A percentile compares a stretch with the other conserved stretches of the same genome.
Conservation (phyloP, 106 monocot genomes). For the Dioscorea alata region DNA sequence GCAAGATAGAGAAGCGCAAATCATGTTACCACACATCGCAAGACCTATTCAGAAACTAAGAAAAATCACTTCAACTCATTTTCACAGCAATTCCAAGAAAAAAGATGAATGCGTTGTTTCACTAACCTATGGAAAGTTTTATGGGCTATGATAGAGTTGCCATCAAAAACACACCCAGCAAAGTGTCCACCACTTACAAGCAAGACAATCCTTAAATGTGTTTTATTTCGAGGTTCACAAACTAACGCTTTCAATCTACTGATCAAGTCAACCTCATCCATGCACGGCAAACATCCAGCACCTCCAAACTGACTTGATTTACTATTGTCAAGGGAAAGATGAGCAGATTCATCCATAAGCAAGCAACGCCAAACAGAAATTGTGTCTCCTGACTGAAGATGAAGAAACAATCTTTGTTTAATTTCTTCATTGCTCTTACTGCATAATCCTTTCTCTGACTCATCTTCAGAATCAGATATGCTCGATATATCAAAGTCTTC, state of each 20-base stretch:
- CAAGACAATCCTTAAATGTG: slow-evolving; percentile 57
- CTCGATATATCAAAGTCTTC: slow-evolving; percentile 81
- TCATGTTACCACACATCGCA: too few species aligned
- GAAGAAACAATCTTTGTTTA: slow-evolving; percentile 63
- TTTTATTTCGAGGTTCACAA: slow-evolving; percentile 75
- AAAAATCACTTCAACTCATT: not conserved
- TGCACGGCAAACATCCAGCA: slow-evolving; percentile 7
- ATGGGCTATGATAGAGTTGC: slow-evolving; percentile 67
- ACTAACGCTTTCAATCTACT: slow-evolving; percentile 51
- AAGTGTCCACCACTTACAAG: slow-evolving; percentile 87
- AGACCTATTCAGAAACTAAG: too few species aligned
- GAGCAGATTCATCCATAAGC: slow-evolving; percentile 67
- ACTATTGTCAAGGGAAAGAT: slow-evolving; percentile 28
- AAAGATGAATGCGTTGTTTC: not conserved
- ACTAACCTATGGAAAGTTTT: slow-evolving; percentile 97
- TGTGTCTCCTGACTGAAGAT: slow-evolving; percentile 53
- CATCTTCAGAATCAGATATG: slow-evolving; percentile 93
- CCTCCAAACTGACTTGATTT: slow-evolving; percentile 6
- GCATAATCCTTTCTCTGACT: slow-evolving; percentile 35
- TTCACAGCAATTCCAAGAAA: not conserved
- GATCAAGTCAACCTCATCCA: slow-evolving; percentile 38
- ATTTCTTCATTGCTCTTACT: slow-evolving; percentile 33
- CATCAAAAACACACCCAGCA: slow-evolving; percentile 95
- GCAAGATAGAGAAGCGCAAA: too few species aligned
- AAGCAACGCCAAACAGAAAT: slow-evolving; percentile 70